phyloP scores from a whole-genome alignment of 768 basidiomycete species.

The Kondoa malvinella region DNA sequence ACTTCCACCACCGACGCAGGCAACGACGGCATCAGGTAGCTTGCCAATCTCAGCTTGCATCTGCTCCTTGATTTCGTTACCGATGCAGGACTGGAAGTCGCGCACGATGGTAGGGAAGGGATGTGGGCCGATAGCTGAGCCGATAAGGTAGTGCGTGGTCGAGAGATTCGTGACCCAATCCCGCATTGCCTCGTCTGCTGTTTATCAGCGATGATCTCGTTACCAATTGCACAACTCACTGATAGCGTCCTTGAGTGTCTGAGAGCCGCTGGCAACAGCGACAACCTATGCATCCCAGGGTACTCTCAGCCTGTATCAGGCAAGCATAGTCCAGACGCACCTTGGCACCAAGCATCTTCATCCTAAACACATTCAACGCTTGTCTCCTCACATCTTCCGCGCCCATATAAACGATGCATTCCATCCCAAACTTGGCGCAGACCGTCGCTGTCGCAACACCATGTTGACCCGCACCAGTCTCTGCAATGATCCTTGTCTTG shows the following conservation, averaged over 20 bases:
- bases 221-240: conserved; percentile 31
- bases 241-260: conserved; percentile 92
- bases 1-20: conserved; percentile 93
- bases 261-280: conserved; percentile 79
- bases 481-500: conserved; percentile 92
- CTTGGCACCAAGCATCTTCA: conserved; percentile 90
- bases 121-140: conserved; percentile 92
- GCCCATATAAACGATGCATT: conserved; percentile 96
- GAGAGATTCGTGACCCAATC: conserved; percentile 96
- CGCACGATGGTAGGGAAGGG: conserved; percentile 98
- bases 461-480: conserved; percentile 97
- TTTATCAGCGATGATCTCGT: neutral
- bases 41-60: conserved; percentile 55
- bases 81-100: conserved; percentile 91
- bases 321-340: conserved; percentile 32
- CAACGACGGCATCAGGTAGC: conserved; percentile 82
- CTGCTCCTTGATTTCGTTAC: conserved; percentile 83
- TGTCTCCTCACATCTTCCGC: conserved; percentile 91
- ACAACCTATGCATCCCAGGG: conserved; percentile 46
- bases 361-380: conserved; percentile 92
- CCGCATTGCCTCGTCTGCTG: conserved; percentile 66
- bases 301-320: neutral
- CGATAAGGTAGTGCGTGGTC: conserved; percentile 89
- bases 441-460: conserved; percentile 98
- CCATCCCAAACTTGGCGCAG: conserved; percentile 86